These are phyloP conservation scores for Buxus sempervirens DNA, from an alignment of 164 flowering plant genomes.

Conservation along the genomic window DNA sequence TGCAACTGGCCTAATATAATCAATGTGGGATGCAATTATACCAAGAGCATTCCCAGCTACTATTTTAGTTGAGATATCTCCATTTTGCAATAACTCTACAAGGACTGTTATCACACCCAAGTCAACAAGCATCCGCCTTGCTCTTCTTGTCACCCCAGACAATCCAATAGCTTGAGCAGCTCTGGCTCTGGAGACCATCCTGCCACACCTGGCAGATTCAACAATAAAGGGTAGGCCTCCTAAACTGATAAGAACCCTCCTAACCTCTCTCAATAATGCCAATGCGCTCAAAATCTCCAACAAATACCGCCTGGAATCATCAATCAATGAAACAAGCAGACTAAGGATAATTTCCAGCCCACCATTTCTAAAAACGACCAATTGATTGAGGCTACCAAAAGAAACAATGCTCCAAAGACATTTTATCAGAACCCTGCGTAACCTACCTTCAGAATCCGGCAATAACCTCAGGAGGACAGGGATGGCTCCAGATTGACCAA, in stretches of 20 bases:
- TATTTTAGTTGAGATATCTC: conserved; percentile 32
- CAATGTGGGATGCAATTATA: conserved; percentile 38
- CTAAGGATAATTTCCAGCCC: conserved; percentile 36
- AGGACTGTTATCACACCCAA: conserved; percentile 40
- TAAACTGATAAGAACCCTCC: conserved; percentile 29
- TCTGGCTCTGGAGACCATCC: conserved; percentile 48
- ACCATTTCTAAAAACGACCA: conserved; percentile 30
- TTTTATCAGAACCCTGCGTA: conserved; percentile 27
- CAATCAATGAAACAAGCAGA: conserved; percentile 23
- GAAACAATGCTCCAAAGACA: conserved; percentile 31
- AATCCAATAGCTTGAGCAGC: conserved; percentile 55
- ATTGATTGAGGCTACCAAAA: conserved; percentile 22
- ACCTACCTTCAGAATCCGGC: conserved; percentile 23
- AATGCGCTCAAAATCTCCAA: conserved; percentile 50
- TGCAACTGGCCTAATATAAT: conserved; percentile 40
- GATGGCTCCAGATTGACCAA: conserved; percentile 37
- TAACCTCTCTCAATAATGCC: conserved; percentile 36
- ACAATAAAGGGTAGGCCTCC: conserved; percentile 36
- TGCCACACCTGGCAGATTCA: conserved; percentile 41
- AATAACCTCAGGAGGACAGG: conserved; percentile 29
- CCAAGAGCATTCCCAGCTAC: conserved; percentile 54
- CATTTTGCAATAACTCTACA: conserved; percentile 33
- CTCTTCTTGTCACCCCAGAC: conserved; percentile 34
- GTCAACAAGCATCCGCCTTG: conserved; percentile 38
- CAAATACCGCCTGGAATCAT: conserved; percentile 27